phyloP scores from a whole-genome alignment of 1,139 yeast species.

The Pichia sp. region DNA sequence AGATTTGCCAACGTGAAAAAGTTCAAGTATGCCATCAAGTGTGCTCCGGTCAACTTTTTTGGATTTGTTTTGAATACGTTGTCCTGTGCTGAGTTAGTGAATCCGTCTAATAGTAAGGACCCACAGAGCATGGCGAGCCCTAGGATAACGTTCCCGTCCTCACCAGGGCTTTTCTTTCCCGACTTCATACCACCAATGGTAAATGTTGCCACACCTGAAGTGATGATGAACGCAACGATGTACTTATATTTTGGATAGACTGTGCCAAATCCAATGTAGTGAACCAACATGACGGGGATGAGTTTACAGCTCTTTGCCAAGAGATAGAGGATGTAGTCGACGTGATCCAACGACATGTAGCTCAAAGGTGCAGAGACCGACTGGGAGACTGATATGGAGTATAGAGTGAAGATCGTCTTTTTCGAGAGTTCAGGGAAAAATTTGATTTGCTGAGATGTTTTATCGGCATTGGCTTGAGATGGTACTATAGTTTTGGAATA shows the following conservation, averaged over 20 bases:
- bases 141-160: conserved; percentile 41
- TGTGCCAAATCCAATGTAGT: conserved; percentile 66
- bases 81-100: conserved; percentile 92
- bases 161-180: conserved; percentile 20
- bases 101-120: conserved; percentile 80
- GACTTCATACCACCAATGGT: conserved; percentile 43
- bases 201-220: conserved; percentile 76
- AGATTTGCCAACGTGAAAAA: conserved; percentile 41
- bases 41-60: conserved; percentile 60
- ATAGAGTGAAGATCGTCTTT: conserved; percentile 28
- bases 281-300: conserved; percentile 87
- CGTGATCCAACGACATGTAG: conserved; percentile 69
- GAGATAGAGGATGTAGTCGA: conserved; percentile 79
- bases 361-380: conserved; percentile 81
- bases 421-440: conserved; percentile 35
- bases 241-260: conserved; percentile 74
- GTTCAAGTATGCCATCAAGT: conserved; percentile 81
- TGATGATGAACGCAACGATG: conserved; percentile 68
- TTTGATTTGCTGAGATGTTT: conserved; percentile 11
- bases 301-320: conserved; percentile 91
- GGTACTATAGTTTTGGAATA: conserved; percentile 21
- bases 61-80: conserved; percentile 51
- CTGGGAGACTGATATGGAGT: conserved; percentile 70
- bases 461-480: not conserved
- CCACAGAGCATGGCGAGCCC: conserved; percentile 60